These are phyloP conservation scores for Aaosphaeria arxii DNA, from an alignment of 2,329 filamentous ascomycete species.

Conservation along the genomic window DNA sequence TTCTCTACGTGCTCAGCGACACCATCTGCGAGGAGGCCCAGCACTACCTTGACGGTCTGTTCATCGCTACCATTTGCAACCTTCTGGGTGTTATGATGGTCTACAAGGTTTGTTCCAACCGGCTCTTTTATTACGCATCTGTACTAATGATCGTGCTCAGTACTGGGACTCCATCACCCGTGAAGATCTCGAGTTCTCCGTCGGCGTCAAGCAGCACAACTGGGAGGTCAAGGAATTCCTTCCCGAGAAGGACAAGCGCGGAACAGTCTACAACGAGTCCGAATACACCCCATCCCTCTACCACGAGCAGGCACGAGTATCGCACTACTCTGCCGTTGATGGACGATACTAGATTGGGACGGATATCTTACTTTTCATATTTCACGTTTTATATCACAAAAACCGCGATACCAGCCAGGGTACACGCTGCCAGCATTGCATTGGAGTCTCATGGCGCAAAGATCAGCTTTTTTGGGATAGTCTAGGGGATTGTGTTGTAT, in stretches of 20 bases:
- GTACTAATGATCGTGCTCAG: constrained; percentile 42
- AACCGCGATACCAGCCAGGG: not conserved
- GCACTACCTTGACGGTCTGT: constrained; percentile 92
- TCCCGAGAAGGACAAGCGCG: constrained; percentile 75
- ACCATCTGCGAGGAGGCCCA: constrained; percentile 79
- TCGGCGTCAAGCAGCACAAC: constrained; percentile 91
- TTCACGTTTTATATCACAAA: not conserved
- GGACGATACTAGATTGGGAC: not conserved
- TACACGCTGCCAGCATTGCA: not conserved
- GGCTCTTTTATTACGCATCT: too few relatives aligned
- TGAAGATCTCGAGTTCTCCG: constrained; percentile 97
- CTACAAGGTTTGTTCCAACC: constrained; percentile 71
- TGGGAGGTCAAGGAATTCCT: constrained; percentile 93
- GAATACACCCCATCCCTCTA: constrained; percentile 53
- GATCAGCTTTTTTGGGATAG: too few relatives aligned
- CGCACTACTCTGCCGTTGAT: constrained; percentile 33
- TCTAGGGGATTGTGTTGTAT: too few relatives aligned
- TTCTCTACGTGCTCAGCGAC: constrained; percentile 85
- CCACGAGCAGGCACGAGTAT: constrained; percentile 33
- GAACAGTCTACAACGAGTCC: constrained; percentile 70
- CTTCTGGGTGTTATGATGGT: constrained; percentile 98
- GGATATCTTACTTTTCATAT: not conserved
- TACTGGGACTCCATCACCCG: constrained; percentile 99
- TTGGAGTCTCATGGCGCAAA: not conserved
- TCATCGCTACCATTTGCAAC: constrained; percentile 93